Base-by-base conservation (phyloP, 306 rosid genomes). In the Casuarina cunninghamiana region DNA sequence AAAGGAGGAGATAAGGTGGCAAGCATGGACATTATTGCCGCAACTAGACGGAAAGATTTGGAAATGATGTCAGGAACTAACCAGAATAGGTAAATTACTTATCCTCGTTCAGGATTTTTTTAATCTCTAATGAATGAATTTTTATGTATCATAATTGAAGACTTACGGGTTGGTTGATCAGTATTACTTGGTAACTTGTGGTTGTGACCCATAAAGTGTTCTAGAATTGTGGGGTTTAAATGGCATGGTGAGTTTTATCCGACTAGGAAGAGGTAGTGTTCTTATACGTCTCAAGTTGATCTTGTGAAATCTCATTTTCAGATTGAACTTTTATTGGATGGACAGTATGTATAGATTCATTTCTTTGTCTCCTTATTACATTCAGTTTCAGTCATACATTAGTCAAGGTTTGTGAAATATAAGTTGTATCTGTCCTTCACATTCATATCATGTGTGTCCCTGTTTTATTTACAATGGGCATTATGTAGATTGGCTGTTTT, bases 1-100 rank as follows among this genome's bases (percentile, higher is more conserved):
- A 93, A 63, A 80, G 78, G 70, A 67, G 94, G 89, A 72, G 99
- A 95, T 87, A 93, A 85, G 85, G 91, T 95, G 93, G 99, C 99
- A 16, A 83, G 97, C 50, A 87, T 91, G 82, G 99, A 93, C 85
- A 93, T 95, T 72, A 87, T 95, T 78, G 97, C 97, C 43, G 96
- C 91, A 50, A 81, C 97, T 15, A 77, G 81, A 91, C 74, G 93
- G 91, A 93, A 90, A 51, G 75, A 88, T 82, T 74, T 87, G 68
- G 91, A 86, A 78, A 78, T 79, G 67, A 69, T 66, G 13, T 75
- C 86, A 39, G 87, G 76, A 75, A 75, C 84, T 82, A 85, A 88
- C 71, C 83, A 43, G 72, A 85, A 65, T 81, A 77, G 49, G 99
- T 93, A 89, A 26, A 88, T 72, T 61, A 69, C 54, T 75, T 80